A percentile compares a stretch with the other conserved stretches of the same genome.
Conservation (phyloP, 108 stramenopile species). For the Conticribra weissflogii region DNA sequence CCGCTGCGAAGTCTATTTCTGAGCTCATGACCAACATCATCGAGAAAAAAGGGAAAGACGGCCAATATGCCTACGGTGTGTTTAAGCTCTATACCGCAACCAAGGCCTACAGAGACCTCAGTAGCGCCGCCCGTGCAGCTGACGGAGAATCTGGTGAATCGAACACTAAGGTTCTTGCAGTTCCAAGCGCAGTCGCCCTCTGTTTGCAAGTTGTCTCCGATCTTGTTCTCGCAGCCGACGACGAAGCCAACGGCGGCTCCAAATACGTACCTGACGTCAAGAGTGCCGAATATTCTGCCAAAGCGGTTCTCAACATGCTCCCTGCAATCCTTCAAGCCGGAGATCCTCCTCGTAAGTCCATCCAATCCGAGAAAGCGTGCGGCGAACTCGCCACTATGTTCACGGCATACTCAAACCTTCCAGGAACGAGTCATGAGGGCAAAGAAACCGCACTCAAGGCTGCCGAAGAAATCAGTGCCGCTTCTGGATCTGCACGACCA, state of each 20-base stretch:
- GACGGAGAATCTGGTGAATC: slow-evolving; percentile 54
- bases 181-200: slow-evolving; percentile 83
- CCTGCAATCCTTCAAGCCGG: slow-evolving; percentile 84
- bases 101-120: slow-evolving; percentile 87
- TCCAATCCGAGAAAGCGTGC: slow-evolving; percentile 85
- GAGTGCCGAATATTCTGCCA: slow-evolving; percentile 85
- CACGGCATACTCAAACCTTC: slow-evolving; percentile 75
- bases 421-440: slow-evolving; percentile 80
- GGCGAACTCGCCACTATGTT: slow-evolving; percentile 86
- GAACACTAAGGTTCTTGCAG: slow-evolving; percentile 85
- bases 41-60: slow-evolving; percentile 92
- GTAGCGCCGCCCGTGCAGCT: slow-evolving; percentile 62
- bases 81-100: slow-evolving; percentile 93
- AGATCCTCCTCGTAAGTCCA: slow-evolving; percentile 82
- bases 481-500: slow-evolving; percentile 70
- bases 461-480: slow-evolving; percentile 75
- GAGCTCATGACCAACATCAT: slow-evolving; percentile 92
- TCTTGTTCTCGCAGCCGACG: slow-evolving; percentile 87
- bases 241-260: slow-evolving; percentile 89
- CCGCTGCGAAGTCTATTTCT: slow-evolving; percentile 83
- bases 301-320: slow-evolving; percentile 82
- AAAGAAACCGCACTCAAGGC: slow-evolving; percentile 70
- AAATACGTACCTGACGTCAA: slow-evolving; percentile 91
- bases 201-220: slow-evolving; percentile 89
- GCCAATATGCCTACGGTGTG: slow-evolving; percentile 91